phyloP scores from a whole-genome alignment of 352 stramenopile genomes.

The Pythium oligandrum region DNA sequence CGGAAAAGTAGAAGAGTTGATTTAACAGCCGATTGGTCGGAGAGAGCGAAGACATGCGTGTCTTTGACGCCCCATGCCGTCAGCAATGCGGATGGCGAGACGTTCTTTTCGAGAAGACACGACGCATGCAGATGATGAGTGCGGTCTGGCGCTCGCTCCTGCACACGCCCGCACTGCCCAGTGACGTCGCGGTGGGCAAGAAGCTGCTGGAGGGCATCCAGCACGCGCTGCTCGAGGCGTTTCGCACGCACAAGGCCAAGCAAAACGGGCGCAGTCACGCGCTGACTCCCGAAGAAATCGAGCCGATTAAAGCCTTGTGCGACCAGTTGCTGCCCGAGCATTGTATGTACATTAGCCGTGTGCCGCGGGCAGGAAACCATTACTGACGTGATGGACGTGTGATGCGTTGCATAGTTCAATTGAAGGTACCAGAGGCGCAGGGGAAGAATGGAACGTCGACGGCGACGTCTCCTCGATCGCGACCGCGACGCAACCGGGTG shows the following conservation, averaged over 20 bases:
- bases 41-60: slow-evolving; percentile 8
- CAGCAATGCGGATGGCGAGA: too few relatives aligned
- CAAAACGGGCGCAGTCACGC: slow-evolving; percentile 23
- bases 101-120: too few relatives aligned
- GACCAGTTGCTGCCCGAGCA: slow-evolving; percentile 61
- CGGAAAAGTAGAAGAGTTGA: too few relatives aligned
- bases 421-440: slow-evolving; percentile 33
- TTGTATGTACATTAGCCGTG: slow-evolving; percentile 26
- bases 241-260: slow-evolving; percentile 26
- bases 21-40: too few relatives aligned
- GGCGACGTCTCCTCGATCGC: slow-evolving; percentile 3
- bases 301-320: slow-evolving; percentile 58
- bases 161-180: slow-evolving; percentile 10
- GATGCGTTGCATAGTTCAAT: slow-evolving; percentile 31
- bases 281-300: slow-evolving; percentile 50
- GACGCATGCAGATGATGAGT: slow-evolving; percentile 40
- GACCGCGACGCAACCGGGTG: slow-evolving; percentile 27
- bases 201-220: slow-evolving; percentile 53
- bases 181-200: slow-evolving; percentile 13
- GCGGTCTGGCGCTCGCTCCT: slow-evolving; percentile 39
- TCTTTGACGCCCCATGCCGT: slow-evolving; percentile 12
- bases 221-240: slow-evolving; percentile 30
- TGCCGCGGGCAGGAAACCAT: too few relatives aligned
- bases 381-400: neutral
- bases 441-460: neutral